Percentiles rank a stretch among this genome's conserved stretches.
These are phyloP conservation scores for Leucocoprinus leucothites DNA, from an alignment of 768 basidiomycete genomes.

Conservation along the genomic window DNA sequence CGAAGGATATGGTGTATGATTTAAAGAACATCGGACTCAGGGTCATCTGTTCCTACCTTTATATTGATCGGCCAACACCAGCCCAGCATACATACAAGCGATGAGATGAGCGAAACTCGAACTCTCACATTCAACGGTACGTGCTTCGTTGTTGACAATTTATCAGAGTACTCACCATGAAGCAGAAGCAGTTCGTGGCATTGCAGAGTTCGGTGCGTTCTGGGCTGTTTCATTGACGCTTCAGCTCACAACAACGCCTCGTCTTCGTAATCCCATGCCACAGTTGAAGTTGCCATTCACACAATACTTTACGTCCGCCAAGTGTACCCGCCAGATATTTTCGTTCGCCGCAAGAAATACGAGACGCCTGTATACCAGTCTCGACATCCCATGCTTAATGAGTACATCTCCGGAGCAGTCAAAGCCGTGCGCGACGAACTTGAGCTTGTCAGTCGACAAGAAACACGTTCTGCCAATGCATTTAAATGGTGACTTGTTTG, in stretches of 20 bases:
- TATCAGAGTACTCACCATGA: not conserved
- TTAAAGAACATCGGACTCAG: too few relatives aligned
- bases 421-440: slow-evolving; percentile 82
- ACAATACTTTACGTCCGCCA: slow-evolving; percentile 88
- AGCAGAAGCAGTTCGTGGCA: slow-evolving; percentile 59
- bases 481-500: not conserved
- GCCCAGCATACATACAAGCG: not conserved
- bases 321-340: slow-evolving; percentile 87
- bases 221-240: not conserved
- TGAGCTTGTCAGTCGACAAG: slow-evolving; percentile 42
- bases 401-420: slow-evolving; percentile 87
- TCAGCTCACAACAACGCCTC: not conserved
- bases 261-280: not conserved
- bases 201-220: slow-evolving; percentile 68
- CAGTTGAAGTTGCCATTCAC: slow-evolving; percentile 94
- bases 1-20: too few relatives aligned
- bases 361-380: slow-evolving; percentile 91
- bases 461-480: not conserved
- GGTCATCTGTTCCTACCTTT: too few relatives aligned
- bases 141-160: not conserved
- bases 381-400: slow-evolving; percentile 83
- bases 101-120: slow-evolving; percentile 14
- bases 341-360: slow-evolving; percentile 85
- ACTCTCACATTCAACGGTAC: slow-evolving; percentile 30
- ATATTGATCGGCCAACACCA: too few relatives aligned